Percentiles rank a stretch among this genome's conserved stretches.
phyloP scores from a whole-genome alignment of 139 green algal species.

The Nannochloris sp. region DNA sequence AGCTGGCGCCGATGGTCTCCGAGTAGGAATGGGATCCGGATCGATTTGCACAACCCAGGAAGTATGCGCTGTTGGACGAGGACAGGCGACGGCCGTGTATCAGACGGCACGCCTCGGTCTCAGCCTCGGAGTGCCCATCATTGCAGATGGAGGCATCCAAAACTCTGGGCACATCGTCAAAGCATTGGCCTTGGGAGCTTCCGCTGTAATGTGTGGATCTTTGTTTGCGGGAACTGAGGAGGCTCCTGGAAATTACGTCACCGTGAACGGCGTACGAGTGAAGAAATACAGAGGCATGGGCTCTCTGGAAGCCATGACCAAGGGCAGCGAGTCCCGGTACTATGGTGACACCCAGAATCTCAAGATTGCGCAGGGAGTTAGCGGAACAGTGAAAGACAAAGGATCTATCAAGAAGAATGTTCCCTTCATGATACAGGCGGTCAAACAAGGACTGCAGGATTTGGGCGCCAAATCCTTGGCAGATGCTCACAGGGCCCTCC shows the following conservation, averaged over 20 bases:
- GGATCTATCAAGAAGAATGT: constrained; percentile 65
- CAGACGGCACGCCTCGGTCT: constrained; percentile 57
- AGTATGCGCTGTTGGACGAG: constrained; percentile 94
- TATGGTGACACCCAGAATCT: constrained; percentile 72
- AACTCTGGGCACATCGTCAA: constrained; percentile 96
- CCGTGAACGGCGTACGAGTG: constrained; percentile 62
- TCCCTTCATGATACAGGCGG: constrained; percentile 80
- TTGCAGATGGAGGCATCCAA: constrained; percentile 90
- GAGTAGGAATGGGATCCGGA: constrained; percentile 94
- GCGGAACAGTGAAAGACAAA: constrained; percentile 90
- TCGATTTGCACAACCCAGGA: constrained; percentile 99
- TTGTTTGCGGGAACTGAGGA: constrained; percentile 93
- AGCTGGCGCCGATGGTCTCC: constrained; percentile 80
- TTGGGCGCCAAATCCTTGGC: constrained; percentile 59
- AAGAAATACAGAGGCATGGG: constrained; percentile 98
- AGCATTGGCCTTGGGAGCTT: constrained; percentile 88
- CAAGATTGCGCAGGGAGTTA: constrained; percentile 96
- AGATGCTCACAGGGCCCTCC: constrained; percentile 41
- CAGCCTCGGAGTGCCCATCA: constrained; percentile 72
- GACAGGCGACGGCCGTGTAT: constrained; percentile 94
- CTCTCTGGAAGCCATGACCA: constrained; percentile 90
- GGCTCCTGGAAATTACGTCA: constrained; percentile 78
- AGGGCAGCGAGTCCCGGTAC: constrained; percentile 90
- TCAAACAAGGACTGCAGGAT: constrained; percentile 85
- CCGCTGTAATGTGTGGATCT: constrained; percentile 90